phyloP scores from a whole-genome alignment of 2,329 filamentous ascomycete species.

The Alternaria solani region DNA sequence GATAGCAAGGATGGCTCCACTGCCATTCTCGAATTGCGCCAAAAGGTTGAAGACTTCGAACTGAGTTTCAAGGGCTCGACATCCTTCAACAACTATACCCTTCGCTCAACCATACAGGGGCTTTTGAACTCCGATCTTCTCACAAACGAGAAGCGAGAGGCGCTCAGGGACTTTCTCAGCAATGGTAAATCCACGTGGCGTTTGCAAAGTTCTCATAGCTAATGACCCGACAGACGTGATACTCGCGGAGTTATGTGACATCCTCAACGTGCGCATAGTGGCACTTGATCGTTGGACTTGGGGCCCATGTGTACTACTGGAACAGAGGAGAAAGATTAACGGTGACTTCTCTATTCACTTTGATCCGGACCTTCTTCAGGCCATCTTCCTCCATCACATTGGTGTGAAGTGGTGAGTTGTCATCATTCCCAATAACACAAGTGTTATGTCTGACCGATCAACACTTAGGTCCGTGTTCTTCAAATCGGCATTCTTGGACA shows the following conservation, averaged over 20 bases:
- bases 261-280: conserved; percentile 43
- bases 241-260: conserved; percentile 41
- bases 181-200: conserved; percentile 19
- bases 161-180: conserved; percentile 43
- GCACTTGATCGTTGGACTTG: conserved; percentile 41
- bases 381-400: conserved; percentile 46
- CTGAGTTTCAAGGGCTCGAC: conserved; percentile 21
- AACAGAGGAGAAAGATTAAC: conserved; percentile 42
- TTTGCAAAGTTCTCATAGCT: background rate
- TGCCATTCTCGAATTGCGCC: conserved; percentile 28
- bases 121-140: conserved; percentile 58
- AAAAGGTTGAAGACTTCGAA: conserved; percentile 33
- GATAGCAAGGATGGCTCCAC: conserved; percentile 27
- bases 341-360: conserved; percentile 40
- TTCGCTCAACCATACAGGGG: conserved; percentile 55
- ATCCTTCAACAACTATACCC: conserved; percentile 45
- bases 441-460: background rate
- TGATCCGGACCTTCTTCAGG: conserved; percentile 43
- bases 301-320: conserved; percentile 39
- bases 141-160: conserved; percentile 49
- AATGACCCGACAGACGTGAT: conserved; percentile 30
- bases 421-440: background rate
- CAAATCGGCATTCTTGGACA: conserved; percentile 31
- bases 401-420: conserved; percentile 34
- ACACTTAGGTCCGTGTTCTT: conserved; percentile 37